Percentiles rank a stretch among this genome's conserved stretches.
These are phyloP conservation scores for Fomitopsis betulina DNA, from an alignment of 1,284 basidiomycete genomes.

Conservation along the genomic window DNA sequence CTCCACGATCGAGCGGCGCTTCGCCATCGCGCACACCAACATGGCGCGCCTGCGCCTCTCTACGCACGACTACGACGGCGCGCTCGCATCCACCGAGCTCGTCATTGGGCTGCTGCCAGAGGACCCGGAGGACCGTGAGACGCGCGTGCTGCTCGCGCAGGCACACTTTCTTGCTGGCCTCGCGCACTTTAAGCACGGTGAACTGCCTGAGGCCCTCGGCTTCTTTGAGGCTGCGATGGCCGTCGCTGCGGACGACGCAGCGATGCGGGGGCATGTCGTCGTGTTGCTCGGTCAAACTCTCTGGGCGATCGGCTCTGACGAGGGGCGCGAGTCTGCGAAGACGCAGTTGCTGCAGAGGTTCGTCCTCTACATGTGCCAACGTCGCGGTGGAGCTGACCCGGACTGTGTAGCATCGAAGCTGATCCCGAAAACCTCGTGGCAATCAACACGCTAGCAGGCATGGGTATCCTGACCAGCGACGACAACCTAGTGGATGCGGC, in stretches of 20 bases:
- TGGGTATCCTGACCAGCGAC: slow-evolving; percentile 81
- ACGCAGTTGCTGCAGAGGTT: slow-evolving; percentile 82
- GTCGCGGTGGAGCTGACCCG: background rate
- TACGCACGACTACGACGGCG: slow-evolving; percentile 50
- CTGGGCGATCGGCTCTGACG: slow-evolving; percentile 76
- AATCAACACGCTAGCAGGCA: slow-evolving; percentile 80
- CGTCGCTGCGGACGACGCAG: slow-evolving; percentile 42
- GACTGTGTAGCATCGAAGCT: slow-evolving; percentile 46
- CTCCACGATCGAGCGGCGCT: slow-evolving; percentile 69
- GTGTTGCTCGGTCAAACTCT: slow-evolving; percentile 77
- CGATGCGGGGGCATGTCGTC: slow-evolving; percentile 63
- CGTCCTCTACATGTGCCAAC: slow-evolving; percentile 18
- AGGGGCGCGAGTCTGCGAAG: slow-evolving; percentile 75
- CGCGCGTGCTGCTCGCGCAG: slow-evolving; percentile 51
- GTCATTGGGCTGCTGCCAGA: slow-evolving; percentile 68
- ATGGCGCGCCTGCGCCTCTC: slow-evolving; percentile 76
- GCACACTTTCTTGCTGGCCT: slow-evolving; percentile 70
- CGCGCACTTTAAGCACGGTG: slow-evolving; percentile 61
- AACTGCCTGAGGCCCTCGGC: slow-evolving; percentile 60
- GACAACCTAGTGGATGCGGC: slow-evolving; percentile 83
- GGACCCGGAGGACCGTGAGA: slow-evolving; percentile 28
- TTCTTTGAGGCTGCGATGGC: slow-evolving; percentile 66
- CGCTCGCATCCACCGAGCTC: slow-evolving; percentile 70
- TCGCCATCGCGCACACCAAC: slow-evolving; percentile 80
- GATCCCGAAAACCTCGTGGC: slow-evolving; percentile 75